These are phyloP conservation scores for Globisporangium lucens DNA, from an alignment of 352 stramenopile species.

Conservation along the genomic window DNA sequence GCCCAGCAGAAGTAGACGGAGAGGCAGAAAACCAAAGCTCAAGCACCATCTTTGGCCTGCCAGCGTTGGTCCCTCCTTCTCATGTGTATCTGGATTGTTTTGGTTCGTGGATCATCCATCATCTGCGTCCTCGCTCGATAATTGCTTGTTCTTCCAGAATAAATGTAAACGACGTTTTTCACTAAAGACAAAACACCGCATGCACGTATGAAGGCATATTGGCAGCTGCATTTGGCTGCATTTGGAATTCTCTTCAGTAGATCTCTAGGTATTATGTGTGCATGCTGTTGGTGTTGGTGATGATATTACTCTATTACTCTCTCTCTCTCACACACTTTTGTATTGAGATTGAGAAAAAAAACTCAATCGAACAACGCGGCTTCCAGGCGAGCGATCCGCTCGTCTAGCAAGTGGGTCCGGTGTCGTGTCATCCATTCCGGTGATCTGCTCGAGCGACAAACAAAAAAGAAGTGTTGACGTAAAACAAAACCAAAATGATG, in stretches of 20 bases:
- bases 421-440: constrained; percentile 46
- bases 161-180: constrained; percentile 9
- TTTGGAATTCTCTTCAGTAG: no score
- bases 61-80: not conserved
- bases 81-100: not conserved
- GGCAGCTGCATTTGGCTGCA: no score
- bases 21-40: not conserved
- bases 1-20: constrained; percentile 28
- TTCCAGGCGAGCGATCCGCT: constrained; percentile 44
- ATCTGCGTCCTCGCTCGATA: not conserved
- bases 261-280: not conserved
- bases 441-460: constrained; percentile 21
- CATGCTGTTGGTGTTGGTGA: not conserved
- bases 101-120: not conserved
- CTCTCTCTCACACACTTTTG: not conserved
- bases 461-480: not conserved
- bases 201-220: no score
- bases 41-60: not conserved
- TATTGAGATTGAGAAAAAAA: not conserved
- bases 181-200: not conserved
- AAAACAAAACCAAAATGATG: not conserved
- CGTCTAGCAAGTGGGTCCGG: constrained; percentile 34
- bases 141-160: not conserved
- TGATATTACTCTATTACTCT: no score
- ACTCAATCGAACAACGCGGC: constrained; percentile 31